phyloP scores from a whole-genome alignment of 257 asterid species.

The Lycium barbarum region DNA sequence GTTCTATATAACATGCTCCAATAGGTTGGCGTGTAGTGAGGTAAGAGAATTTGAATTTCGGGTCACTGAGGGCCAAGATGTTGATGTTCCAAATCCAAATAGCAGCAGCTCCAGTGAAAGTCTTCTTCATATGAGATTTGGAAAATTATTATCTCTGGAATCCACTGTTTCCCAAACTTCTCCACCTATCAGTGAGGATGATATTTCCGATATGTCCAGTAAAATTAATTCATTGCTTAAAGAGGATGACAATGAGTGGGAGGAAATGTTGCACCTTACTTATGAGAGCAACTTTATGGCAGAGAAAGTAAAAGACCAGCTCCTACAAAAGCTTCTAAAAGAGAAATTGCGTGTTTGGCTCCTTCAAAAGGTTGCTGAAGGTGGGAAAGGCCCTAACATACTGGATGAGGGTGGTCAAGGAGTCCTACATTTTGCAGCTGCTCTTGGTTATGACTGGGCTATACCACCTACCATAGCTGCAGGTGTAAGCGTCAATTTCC shows the following conservation, averaged over 20 bases:
- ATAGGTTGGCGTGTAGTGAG: conserved; percentile 96
- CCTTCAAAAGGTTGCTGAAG: conserved; percentile 73
- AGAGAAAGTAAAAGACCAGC: conserved; percentile 66
- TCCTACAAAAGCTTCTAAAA: conserved; percentile 69
- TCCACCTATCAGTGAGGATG: conserved; percentile 44
- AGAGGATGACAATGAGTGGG: conserved; percentile 76
- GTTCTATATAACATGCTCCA: conserved; percentile 84
- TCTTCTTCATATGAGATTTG: conserved; percentile 75
- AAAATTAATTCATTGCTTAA: conserved; percentile 63
- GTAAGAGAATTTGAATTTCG: conserved; percentile 89
- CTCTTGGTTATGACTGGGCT: conserved; percentile 92
- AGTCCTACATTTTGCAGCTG: conserved; percentile 86
- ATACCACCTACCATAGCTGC: conserved; percentile 76
- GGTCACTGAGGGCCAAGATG: conserved; percentile 48
- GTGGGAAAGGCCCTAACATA: conserved; percentile 76
- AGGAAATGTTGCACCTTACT: conserved; percentile 52
- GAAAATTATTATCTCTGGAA: conserved; percentile 67
- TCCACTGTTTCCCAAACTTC: conserved; percentile 46
- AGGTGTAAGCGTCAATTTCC: conserved; percentile 81
- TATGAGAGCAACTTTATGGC: conserved; percentile 56
- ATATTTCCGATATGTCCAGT: conserved; percentile 48
- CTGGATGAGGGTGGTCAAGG: conserved; percentile 88
- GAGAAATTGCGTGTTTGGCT: conserved; percentile 82
- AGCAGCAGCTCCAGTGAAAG: conserved; percentile 56
- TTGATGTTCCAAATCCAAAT: conserved; percentile 43